These are phyloP conservation scores for Akanthomyces muscarius DNA, from an alignment of 2,329 filamentous ascomycete genomes.

Conservation along the genomic window DNA sequence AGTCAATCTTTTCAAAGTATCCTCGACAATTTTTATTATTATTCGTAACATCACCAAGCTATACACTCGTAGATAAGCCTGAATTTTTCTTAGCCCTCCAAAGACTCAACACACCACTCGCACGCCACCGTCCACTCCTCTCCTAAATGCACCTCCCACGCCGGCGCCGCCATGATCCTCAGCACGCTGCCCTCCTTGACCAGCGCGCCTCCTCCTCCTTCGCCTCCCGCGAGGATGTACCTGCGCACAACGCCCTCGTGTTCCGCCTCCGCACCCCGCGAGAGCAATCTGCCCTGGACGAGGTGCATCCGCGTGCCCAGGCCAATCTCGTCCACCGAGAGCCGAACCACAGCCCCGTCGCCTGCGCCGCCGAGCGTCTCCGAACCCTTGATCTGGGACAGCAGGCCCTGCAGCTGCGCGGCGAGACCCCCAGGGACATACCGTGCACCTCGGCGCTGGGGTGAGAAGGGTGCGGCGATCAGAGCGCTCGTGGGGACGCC, in stretches of 20 bases:
- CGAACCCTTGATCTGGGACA: constrained; percentile 38
- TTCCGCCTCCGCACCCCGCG: background rate
- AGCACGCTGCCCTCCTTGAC: constrained; percentile 30
- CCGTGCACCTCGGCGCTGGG: constrained; percentile 32
- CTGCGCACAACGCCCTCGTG: constrained; percentile 12
- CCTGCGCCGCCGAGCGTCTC: constrained; percentile 21
- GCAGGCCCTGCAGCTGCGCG: constrained; percentile 37
- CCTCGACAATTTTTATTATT: too few relatives aligned
- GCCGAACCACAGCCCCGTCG: constrained; percentile 19
- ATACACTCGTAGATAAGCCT: background rate
- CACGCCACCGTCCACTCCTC: constrained; percentile 38
- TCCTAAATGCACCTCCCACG: constrained; percentile 36
- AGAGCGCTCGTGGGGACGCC: constrained; percentile 8
- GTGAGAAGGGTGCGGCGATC: constrained; percentile 31
- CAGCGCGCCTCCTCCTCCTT: constrained; percentile 29
- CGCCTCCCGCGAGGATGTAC: constrained; percentile 34
- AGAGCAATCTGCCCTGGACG: constrained; percentile 21
- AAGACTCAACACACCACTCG: constrained; percentile 30
- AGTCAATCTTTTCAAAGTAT: too few relatives aligned
- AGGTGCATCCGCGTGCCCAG: constrained; percentile 35
- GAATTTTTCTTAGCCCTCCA: background rate
- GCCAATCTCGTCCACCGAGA: constrained; percentile 30
- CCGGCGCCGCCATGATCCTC: constrained; percentile 30
- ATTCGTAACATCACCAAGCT: background rate
- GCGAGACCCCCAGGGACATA: constrained; percentile 37